A percentile compares a stretch with the other conserved stretches of the same genome.
These are phyloP conservation scores for Phytophthora hybrid DNA, from an alignment of 352 stramenopile species.

Conservation along the genomic window DNA sequence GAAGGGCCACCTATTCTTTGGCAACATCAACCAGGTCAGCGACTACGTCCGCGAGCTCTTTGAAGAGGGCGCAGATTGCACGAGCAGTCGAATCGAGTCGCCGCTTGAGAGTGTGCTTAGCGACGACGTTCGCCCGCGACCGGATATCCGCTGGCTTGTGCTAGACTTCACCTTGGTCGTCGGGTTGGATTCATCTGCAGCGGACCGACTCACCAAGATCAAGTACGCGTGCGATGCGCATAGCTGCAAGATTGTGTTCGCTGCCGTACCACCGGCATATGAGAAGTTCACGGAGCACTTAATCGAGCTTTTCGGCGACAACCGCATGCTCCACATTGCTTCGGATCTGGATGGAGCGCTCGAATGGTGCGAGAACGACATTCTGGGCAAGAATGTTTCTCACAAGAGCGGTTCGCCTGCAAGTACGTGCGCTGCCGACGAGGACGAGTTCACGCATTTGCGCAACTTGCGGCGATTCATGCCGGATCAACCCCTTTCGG, in stretches of 20 bases:
- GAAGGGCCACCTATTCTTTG: constrained; percentile 89
- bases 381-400: constrained; percentile 50
- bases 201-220: constrained; percentile 81
- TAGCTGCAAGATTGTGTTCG: constrained; percentile 74
- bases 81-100: constrained; percentile 14
- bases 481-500: constrained; percentile 67
- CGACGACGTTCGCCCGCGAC: constrained; percentile 27
- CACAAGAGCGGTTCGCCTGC: constrained; percentile 28
- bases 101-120: constrained; percentile 31
- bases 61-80: constrained; percentile 26
- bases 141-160: constrained; percentile 71
- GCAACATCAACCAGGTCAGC: constrained; percentile 91
- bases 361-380: constrained; percentile 77
- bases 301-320: constrained; percentile 60
- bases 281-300: constrained; percentile 68
- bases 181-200: constrained; percentile 90
- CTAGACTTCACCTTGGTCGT: constrained; percentile 95
- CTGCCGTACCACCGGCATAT: constrained; percentile 68
- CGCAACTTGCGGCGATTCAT: constrained; percentile 69
- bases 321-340: constrained; percentile 61
- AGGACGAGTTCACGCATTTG: constrained; percentile 69
- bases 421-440: constrained; percentile 33
- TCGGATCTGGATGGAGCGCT: constrained; percentile 72
- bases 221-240: constrained; percentile 80
- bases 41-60: constrained; percentile 89